These are phyloP conservation scores for Zasmidium citrigriseum DNA, from an alignment of 2,329 filamentous ascomycete genomes.

Conservation along the genomic window DNA sequence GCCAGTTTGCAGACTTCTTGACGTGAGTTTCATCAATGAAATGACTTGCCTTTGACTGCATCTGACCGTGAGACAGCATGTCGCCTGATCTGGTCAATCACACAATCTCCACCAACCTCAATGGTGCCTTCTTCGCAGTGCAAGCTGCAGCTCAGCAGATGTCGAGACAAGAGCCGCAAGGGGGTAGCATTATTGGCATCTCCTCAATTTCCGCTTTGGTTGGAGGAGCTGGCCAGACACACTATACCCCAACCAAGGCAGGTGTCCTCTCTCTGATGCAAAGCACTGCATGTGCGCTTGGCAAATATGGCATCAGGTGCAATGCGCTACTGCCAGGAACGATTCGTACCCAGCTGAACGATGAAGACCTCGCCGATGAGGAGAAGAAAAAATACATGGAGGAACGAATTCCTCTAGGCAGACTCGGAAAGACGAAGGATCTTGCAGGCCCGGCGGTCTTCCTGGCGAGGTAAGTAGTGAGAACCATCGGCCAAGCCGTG, in stretches of 20 bases:
- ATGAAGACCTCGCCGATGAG: conserved; percentile 74
- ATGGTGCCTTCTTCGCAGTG: conserved; percentile 83
- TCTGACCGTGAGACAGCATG: conserved; percentile 50
- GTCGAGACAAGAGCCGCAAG: conserved; percentile 61
- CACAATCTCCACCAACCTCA: conserved; percentile 79
- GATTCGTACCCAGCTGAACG: conserved; percentile 80
- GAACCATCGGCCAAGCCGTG: not conserved
- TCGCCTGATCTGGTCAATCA: conserved; percentile 67
- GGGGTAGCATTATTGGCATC: conserved; percentile 78
- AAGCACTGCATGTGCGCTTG: conserved; percentile 76
- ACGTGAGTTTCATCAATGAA: conserved; percentile 47
- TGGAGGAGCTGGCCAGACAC: conserved; percentile 75
- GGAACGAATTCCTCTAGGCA: conserved; percentile 73
- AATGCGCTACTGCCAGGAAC: conserved; percentile 84
- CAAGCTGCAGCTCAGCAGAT: conserved; percentile 86
- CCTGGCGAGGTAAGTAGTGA: conserved; percentile 57
- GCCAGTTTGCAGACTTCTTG: conserved; percentile 84
- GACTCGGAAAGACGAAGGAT: conserved; percentile 72
- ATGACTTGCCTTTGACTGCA: not conserved
- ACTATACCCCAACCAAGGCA: conserved; percentile 89
- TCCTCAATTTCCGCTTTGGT: conserved; percentile 74
- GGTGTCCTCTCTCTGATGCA: conserved; percentile 81
- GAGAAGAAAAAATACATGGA: conserved; percentile 78
- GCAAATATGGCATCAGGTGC: conserved; percentile 73
- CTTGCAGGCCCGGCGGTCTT: conserved; percentile 84